A percentile compares a stretch with the other conserved stretches of the same genome.
phyloP scores from a whole-genome alignment of 2,329 filamentous ascomycete genomes.

The Ophiostoma angusticollis region DNA sequence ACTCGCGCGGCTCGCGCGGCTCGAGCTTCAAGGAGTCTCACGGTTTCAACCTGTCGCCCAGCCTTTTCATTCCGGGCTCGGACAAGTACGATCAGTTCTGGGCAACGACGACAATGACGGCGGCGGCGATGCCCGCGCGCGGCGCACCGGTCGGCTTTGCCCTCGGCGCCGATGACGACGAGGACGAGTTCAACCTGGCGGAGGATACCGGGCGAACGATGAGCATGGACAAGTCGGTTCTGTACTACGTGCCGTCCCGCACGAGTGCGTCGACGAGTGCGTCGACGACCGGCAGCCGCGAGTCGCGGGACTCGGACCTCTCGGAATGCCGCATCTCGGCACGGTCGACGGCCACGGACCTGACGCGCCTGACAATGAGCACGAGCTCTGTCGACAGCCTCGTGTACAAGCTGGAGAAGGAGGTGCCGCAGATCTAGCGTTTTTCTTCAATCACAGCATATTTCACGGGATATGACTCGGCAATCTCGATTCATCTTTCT shows the following conservation, averaged over 20 bases:
- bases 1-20: constrained; percentile 28
- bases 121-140: neutral
- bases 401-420: constrained; percentile 9
- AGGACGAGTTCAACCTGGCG: constrained; percentile 8
- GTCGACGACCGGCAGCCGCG: constrained; percentile 39
- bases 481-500: too few relatives aligned
- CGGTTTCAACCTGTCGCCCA: constrained; percentile 46
- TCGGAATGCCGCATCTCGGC: constrained; percentile 42
- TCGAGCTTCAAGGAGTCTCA: constrained; percentile 47
- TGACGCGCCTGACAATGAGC: constrained; percentile 41
- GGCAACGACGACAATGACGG: constrained; percentile 27
- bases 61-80: constrained; percentile 43
- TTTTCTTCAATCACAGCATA: neutral
- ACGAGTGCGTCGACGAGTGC: constrained; percentile 44
- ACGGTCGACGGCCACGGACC: constrained; percentile 39
- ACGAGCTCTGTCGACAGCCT: constrained; percentile 30
- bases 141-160: constrained; percentile 10
- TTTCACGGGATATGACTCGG: too few relatives aligned
- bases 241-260: constrained; percentile 29
- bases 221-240: constrained; percentile 21
- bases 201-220: constrained; percentile 22
- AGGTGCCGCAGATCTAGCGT: neutral
- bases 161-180: constrained; percentile 18
- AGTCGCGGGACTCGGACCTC: constrained; percentile 32
- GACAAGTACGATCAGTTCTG: constrained; percentile 32